phyloP scores from a whole-genome alignment of 805 yeast species.

The Cyberlindnera sargentensis region DNA sequence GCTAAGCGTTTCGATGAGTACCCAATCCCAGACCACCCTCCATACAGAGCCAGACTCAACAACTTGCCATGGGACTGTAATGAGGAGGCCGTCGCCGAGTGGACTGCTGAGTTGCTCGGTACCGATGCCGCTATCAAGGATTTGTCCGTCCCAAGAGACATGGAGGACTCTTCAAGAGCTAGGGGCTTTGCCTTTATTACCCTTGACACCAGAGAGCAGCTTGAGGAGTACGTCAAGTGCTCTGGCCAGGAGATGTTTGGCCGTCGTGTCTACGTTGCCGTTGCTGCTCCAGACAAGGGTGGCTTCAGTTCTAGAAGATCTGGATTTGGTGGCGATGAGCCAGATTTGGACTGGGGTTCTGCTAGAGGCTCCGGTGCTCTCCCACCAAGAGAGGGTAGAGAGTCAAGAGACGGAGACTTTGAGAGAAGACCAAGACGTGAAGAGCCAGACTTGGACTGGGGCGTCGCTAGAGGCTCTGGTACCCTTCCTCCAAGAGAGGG shows the following conservation, averaged over 20 bases:
- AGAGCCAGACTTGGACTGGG: slow-evolving; percentile 59
- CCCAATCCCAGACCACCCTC: slow-evolving; percentile 88
- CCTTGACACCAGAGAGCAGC: slow-evolving; percentile 67
- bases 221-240: slow-evolving; percentile 65
- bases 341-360: slow-evolving; percentile 53
- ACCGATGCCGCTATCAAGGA: slow-evolving; percentile 52
- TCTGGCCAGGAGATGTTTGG: slow-evolving; percentile 65
- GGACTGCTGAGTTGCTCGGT: slow-evolving; percentile 48
- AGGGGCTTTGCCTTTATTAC: slow-evolving; percentile 89
- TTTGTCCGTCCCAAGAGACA: slow-evolving; percentile 68
- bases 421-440: slow-evolving; percentile 33
- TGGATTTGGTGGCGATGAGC: slow-evolving; percentile 35
- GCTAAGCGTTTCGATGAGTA: slow-evolving; percentile 51
- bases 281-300: slow-evolving; percentile 61
- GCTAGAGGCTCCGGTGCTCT: slow-evolving; percentile 29
- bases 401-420: slow-evolving; percentile 20
- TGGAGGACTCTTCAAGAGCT: slow-evolving; percentile 51
- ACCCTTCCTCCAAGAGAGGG: slow-evolving; percentile 20
- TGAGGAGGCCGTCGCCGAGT: slow-evolving; percentile 56
- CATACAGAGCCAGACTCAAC: slow-evolving; percentile 82
- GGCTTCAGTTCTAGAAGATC: slow-evolving; percentile 20
- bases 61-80: slow-evolving; percentile 78
- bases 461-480: slow-evolving; percentile 30
- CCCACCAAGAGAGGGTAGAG: slow-evolving; percentile 28
- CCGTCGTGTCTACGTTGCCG: slow-evolving; percentile 67